Base-by-base conservation (phyloP, 2,329 filamentous ascomycete genomes). In the Pseudogymnoascus sp. region DNA sequence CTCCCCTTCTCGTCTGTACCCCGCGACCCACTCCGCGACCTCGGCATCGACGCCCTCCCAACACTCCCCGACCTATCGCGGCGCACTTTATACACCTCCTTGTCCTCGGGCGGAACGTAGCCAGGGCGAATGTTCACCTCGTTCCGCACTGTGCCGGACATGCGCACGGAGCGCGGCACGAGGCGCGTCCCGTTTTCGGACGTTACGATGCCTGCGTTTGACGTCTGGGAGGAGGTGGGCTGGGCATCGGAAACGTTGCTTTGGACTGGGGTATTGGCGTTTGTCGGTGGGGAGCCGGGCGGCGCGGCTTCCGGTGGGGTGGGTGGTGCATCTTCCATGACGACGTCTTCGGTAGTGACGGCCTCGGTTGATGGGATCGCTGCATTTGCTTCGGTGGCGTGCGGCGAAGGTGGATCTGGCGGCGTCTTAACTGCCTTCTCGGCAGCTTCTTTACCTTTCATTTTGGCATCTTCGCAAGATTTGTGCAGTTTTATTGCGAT, bases 111-210 rank as follows among this genome's bases (percentile, higher is more conserved):
- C 1, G 93, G 93, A 16, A 86, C 84, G 76, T 96, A 97, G 63
- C 93, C 93, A 0, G 92, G 92, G 31, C 90, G 86, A 66, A 97
- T 90, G 70, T 89, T 88, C 72, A 96, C 96, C 69, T 95, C 92
- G 70, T 89, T 92, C 62, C 93, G 85, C 5, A 89, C 89, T 62
- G 88, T 90, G 63, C 92, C 93, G 72, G 97, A 92, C 29, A 92
- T 78, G 63, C 93, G 89, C 31, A 85, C 78, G 0, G 92, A 96
- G 59, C 91, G 83, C 19, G 93, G 93, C 64, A 97, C 96, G 68
- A 90, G 86, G 45, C 91, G 89, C 71, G 90, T 83, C 71, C 93
- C 93, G 68, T 84, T 89, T 65, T 75, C 73, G 61, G 86, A 82
- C 72, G 91, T 86, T 60, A 86, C 87, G 72, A 92, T 92, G 67